phyloP scores from a whole-genome alignment of 2,329 filamentous ascomycete genomes.

The Ceratocystis papillata region DNA sequence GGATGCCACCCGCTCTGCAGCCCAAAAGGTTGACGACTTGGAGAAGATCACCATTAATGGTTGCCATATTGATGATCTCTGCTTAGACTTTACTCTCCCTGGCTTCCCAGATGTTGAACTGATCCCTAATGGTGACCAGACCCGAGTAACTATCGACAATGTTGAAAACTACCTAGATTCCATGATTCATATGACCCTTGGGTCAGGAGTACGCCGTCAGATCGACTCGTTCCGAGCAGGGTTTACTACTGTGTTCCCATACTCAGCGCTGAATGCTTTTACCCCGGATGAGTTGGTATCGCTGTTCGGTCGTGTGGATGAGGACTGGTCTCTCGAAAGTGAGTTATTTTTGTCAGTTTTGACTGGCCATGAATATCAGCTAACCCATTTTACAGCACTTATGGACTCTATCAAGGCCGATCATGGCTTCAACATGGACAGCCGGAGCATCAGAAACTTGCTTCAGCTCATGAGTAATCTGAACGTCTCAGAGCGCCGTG shows the following conservation, averaged over 20 bases:
- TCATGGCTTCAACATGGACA: constrained; percentile 97
- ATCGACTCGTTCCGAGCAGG: constrained; percentile 82
- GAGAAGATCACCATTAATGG: constrained; percentile 63
- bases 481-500: constrained; percentile 60
- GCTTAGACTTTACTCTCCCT: constrained; percentile 87
- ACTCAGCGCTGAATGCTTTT: constrained; percentile 81
- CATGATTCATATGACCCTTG: constrained; percentile 84
- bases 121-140: constrained; percentile 60
- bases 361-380: constrained; percentile 16
- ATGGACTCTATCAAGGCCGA: constrained; percentile 99
- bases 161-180: constrained; percentile 80
- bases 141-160: constrained; percentile 75
- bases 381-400: constrained; percentile 49
- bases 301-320: constrained; percentile 82
- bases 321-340: constrained; percentile 98
- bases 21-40: constrained; percentile 60
- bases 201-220: constrained; percentile 76
- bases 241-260: constrained; percentile 94
- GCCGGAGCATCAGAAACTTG: constrained; percentile 84
- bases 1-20: constrained; percentile 51
- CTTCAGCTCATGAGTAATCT: constrained; percentile 92
- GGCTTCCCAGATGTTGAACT: constrained; percentile 84
- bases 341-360: constrained; percentile 35
- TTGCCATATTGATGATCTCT: constrained; percentile 72
- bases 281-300: constrained; percentile 91